These are phyloP conservation scores for Lasiosphaeria miniovina DNA, from an alignment of 495 filamentous ascomycete genomes.

Conservation along the genomic window DNA sequence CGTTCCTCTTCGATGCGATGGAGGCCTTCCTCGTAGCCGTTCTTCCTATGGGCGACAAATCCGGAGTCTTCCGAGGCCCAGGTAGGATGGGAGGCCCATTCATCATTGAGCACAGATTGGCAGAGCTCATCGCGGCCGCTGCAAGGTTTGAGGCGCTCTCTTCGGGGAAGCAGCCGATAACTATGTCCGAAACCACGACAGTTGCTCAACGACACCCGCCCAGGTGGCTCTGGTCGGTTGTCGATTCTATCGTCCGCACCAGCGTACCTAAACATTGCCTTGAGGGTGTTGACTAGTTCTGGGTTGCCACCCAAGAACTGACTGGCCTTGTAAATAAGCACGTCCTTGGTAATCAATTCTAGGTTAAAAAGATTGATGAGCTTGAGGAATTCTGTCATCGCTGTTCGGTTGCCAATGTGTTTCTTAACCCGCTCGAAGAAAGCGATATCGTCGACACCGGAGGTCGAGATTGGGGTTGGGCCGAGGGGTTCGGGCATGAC, in stretches of 20 bases:
- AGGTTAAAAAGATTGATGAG: conserved; percentile 90
- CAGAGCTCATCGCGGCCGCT: conserved; percentile 94
- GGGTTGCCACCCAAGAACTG: conserved; percentile 83
- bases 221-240: conserved; percentile 69
- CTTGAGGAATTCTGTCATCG: conserved; percentile 92
- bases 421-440: conserved; percentile 98
- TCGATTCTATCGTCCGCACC: conserved; percentile 75
- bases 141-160: conserved; percentile 83
- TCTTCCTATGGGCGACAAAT: conserved; percentile 97
- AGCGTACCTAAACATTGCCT: conserved; percentile 68
- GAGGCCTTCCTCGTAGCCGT: conserved; percentile 84
- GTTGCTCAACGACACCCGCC: conserved; percentile 82
- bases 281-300: conserved; percentile 85
- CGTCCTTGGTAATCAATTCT: conserved; percentile 78
- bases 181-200: conserved; percentile 92
- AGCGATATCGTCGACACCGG: conserved; percentile 71
- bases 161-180: conserved; percentile 85
- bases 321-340: conserved; percentile 74
- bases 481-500: conserved; percentile 80
- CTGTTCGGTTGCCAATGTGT: conserved; percentile 84
- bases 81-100: conserved; percentile 97
- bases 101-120: conserved; percentile 85
- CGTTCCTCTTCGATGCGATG: conserved; percentile 97
- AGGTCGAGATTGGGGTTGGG: conserved; percentile 62
- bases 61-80: conserved; percentile 99